Percentiles rank a stretch among this genome's conserved stretches.
phyloP scores from a whole-genome alignment of 129 eudicot genomes.

The Pulicaria dysenterica region DNA sequence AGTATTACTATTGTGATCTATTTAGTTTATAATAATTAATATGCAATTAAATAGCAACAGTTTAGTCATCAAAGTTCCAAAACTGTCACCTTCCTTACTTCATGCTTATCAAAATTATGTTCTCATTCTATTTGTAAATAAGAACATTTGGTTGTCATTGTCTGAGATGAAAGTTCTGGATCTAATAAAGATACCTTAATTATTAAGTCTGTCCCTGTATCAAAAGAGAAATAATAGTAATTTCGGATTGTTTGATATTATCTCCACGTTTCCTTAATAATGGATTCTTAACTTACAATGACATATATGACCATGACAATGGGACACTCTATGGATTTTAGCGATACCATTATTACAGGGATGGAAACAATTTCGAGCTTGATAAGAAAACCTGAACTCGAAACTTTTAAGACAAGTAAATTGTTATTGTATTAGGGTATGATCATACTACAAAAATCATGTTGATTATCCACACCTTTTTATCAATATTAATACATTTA shows the following conservation, averaged over 20 bases:
- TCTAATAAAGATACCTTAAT: constrained; percentile 11
- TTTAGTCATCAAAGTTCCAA: constrained; percentile 38
- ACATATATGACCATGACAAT: neutral
- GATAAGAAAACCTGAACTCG: no score
- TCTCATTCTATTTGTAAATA: constrained; percentile 29
- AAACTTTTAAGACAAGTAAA: no score
- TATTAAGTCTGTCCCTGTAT: constrained; percentile 2
- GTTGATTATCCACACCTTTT: no score
- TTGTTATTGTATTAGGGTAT: no score
- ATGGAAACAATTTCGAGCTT: neutral
- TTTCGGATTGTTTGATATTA: neutral
- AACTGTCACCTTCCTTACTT: constrained; percentile 32
- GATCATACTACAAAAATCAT: no score
- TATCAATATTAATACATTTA: no score
- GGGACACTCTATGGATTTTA: neutral
- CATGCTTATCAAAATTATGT: constrained; percentile 32
- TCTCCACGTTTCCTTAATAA: neutral
- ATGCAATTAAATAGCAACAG: constrained; percentile 9
- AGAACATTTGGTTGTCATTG: constrained; percentile 23
- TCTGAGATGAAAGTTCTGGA: constrained; percentile 18
- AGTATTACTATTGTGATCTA: neutral
- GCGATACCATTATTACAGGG: neutral
- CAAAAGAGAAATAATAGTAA: neutral
- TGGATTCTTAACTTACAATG: neutral
- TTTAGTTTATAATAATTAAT: neutral